These are phyloP conservation scores for Carex kokanica DNA, from an alignment of 176 grass and related monocot genomes.

Conservation along the genomic window DNA sequence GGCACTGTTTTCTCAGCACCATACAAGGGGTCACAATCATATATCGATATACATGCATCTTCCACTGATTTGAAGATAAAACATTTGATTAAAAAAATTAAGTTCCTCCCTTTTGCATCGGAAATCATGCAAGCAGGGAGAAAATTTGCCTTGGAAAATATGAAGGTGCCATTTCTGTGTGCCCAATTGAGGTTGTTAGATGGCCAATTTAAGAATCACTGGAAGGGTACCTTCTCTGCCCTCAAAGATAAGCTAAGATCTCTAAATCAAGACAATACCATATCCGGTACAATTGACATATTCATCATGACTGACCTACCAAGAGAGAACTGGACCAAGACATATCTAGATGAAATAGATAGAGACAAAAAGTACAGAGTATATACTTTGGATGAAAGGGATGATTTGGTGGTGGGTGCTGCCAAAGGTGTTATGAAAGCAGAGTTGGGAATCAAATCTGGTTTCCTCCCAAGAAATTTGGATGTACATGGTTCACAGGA, in stretches of 20 bases:
- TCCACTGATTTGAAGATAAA: conserved; percentile 50
- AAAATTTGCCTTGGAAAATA: conserved; percentile 55
- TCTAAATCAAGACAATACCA: conserved; percentile 33
- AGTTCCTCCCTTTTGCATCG: conserved; percentile 78
- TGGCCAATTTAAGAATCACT: conserved; percentile 97
- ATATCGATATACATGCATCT: conserved; percentile 83
- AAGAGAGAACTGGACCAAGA: conserved; percentile 58
- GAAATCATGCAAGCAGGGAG: conserved; percentile 83
- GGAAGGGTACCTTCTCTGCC: conserved; percentile 83
- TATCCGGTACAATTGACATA: conserved; percentile 42
- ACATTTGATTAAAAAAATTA: conserved; percentile 48
- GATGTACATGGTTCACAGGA: conserved; percentile 24
- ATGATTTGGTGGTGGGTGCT: conserved; percentile 60
- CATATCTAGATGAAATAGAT: conserved; percentile 63
- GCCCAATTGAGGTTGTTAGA: conserved; percentile 88
- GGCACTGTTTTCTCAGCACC: conserved; percentile 84
- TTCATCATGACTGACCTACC: conserved; percentile 99
- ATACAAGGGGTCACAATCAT: conserved; percentile 79
- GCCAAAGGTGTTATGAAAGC: conserved; percentile 65
- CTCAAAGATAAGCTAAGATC: conserved; percentile 71
- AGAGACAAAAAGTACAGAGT: conserved; percentile 58
- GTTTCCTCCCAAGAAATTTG: conserved; percentile 53
- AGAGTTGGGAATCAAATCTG: conserved; percentile 68
- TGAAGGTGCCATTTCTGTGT: conserved; percentile 78
- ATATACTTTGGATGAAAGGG: conserved; percentile 56